Evolutionary conservation across 306 rosid genomes (phyloP), one percentile per base, ranked within the genome.

Genomic region (Quercus dentata): DNA sequence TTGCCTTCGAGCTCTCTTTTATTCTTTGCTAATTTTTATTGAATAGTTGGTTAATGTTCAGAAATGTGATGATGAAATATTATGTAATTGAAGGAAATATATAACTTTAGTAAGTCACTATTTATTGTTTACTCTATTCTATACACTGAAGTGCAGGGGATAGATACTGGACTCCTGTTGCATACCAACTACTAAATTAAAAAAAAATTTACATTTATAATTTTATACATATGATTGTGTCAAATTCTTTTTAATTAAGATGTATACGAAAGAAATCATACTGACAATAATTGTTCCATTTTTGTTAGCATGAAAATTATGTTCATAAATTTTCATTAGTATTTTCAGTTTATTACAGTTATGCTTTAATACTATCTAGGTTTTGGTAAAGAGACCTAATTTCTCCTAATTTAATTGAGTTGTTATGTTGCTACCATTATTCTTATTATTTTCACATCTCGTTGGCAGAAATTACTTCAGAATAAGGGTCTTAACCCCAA

Each of bases 381-480:
- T 41, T 19, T 51, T 57, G 19, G 41, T 63, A 83, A 54, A 55
- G 54, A 67, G 30, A 54, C 56, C 76, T 54, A 23, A 69, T 41
- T 69, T 52, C 78, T 71, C 38, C 52, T 3, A 52, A 21, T 52
- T 71, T 52, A 41, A 21, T 70, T 83, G 76, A 75, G 76, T 72
- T 73, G 74, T 69, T 65, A 61, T 80, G 13, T 73, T 49, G 6
- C 78, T 81, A 56, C 5, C 71, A 5, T 63, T 54, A 28, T 57
- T 68, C 74, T 75, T 71, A 68, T 20, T 38, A 18, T 65, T 85
- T 82, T 78, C 67, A 25, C 57, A 44, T 78, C 0, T 52, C 80
- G 81, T 78, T 76, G 49, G 68, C 81, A 93, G 98, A 88, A 84
- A 78, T 75, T 95, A 77, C 79, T 93, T 64, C 89, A 83, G 74